Evolutionary conservation across 2,329 filamentous ascomycete genomes (phyloP).

Genomic region (Penicillium psychrosexuale): DNA sequence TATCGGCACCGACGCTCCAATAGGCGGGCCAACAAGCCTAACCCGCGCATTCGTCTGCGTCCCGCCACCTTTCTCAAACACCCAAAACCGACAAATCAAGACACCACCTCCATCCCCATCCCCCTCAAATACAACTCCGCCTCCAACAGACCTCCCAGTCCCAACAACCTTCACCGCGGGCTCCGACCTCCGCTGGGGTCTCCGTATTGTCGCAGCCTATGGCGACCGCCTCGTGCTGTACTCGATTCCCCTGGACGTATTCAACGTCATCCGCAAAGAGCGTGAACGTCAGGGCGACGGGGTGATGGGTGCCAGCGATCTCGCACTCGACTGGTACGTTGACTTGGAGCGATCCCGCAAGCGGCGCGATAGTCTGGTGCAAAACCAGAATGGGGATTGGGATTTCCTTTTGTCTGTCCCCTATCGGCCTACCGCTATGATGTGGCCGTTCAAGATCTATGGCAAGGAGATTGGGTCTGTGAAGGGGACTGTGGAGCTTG

Average conservation of each 20-base stretch:
- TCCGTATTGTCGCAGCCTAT: conserved; percentile 59
- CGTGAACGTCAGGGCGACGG: conserved; percentile 31
- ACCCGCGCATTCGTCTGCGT: conserved; percentile 58
- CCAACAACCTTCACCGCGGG: conserved; percentile 57
- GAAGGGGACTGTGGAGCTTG: conserved; percentile 50
- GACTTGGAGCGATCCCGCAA: conserved; percentile 28
- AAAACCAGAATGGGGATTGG: conserved; percentile 41
- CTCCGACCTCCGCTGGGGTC: conserved; percentile 56
- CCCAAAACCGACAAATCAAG: background rate
- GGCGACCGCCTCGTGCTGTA: conserved; percentile 55
- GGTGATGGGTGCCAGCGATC: conserved; percentile 36
- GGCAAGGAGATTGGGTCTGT: conserved; percentile 51
- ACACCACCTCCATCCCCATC: background rate
- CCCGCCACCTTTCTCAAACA: conserved; percentile 37
- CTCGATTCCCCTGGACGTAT: conserved; percentile 58
- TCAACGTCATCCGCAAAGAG: conserved; percentile 41
- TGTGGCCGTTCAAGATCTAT: conserved; percentile 51
- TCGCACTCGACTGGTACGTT: conserved; percentile 33
- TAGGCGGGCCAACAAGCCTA: conserved; percentile 57
- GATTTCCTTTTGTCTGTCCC: conserved; percentile 38
- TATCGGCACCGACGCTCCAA: conserved; percentile 60
- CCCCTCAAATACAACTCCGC: background rate
- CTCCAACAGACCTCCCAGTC: conserved; percentile 24
- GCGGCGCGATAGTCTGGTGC: conserved; percentile 30
- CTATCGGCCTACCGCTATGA: conserved; percentile 35